Conservation (phyloP, 2,329 filamentous ascomycete species). For the Pyrenophora seminiperda region DNA sequence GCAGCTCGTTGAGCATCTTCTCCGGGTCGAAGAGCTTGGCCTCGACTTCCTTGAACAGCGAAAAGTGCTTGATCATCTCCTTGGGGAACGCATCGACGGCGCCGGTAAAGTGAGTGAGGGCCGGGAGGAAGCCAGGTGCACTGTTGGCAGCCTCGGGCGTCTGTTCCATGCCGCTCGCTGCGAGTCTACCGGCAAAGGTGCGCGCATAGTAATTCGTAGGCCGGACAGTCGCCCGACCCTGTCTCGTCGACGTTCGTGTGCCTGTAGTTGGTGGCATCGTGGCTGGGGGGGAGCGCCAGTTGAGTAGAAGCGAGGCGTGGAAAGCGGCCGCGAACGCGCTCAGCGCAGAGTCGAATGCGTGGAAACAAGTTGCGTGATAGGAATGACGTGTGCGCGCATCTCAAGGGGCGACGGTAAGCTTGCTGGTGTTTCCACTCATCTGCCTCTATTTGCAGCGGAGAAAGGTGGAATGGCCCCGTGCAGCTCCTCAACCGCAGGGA, state of each 20-base stretch:
- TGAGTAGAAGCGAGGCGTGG: constrained; percentile 22
- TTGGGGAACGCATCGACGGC: constrained; percentile 89
- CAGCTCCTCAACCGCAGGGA: constrained; percentile 22
- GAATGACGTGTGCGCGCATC: constrained; percentile 36
- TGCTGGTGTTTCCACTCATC: constrained; percentile 29
- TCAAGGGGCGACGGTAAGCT: constrained; percentile 28
- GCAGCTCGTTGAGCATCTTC: constrained; percentile 76
- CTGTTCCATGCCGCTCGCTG: constrained; percentile 45
- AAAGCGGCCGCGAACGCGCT: constrained; percentile 27
- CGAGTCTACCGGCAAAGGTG: constrained; percentile 49
- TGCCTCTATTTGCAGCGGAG: constrained; percentile 17
- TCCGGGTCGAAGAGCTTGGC: constrained; percentile 92
- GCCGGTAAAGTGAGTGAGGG: constrained; percentile 80
- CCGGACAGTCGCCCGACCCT: constrained; percentile 53
- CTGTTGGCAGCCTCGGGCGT: constrained; percentile 45
- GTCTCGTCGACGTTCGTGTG: constrained; percentile 51
- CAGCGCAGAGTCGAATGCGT: constrained; percentile 18
- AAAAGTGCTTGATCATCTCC: constrained; percentile 94
- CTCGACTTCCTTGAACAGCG: constrained; percentile 94
- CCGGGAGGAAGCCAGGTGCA: constrained; percentile 64
- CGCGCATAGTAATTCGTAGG: constrained; percentile 60
- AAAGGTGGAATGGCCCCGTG: constrained; percentile 17
- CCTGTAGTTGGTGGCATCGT: constrained; percentile 45
- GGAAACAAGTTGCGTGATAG: constrained; percentile 23
- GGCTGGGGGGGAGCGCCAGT: constrained; percentile 24